These are phyloP conservation scores for Huntiella savannae DNA, from an alignment of 2,329 filamentous ascomycete genomes.

Conservation along the genomic window DNA sequence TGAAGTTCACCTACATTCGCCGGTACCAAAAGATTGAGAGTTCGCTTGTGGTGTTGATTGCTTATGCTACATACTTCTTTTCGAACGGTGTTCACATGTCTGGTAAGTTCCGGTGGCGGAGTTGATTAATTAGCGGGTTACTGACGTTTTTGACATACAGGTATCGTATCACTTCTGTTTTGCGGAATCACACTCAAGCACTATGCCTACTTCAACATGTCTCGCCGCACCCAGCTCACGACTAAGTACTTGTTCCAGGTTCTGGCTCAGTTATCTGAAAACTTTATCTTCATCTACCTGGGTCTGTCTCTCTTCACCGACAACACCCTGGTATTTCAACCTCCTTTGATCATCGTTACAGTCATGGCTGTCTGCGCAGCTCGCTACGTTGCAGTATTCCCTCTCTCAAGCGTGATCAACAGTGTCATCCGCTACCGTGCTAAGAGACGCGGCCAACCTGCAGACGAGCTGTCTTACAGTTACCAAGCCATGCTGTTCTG, in stretches of 20 bases:
- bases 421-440: conserved; percentile 80
- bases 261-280: conserved; percentile 85
- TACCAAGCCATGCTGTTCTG: conserved; percentile 99
- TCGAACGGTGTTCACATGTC: conserved; percentile 92
- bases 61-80: conserved; percentile 95
- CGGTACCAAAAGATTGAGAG: conserved; percentile 93
- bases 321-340: conserved; percentile 71
- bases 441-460: conserved; percentile 47
- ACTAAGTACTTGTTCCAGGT: conserved; percentile 97
- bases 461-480: conserved; percentile 79
- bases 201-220: conserved; percentile 99
- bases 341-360: conserved; percentile 84
- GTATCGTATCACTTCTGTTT: conserved; percentile 90
- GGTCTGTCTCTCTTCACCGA: conserved; percentile 91
- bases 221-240: conserved; percentile 83
- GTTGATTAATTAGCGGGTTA: not conserved
- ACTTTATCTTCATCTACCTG: conserved; percentile 99
- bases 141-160: conserved; percentile 18
- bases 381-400: conserved; percentile 87
- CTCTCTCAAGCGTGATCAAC: conserved; percentile 75
- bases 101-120: conserved; percentile 36
- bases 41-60: conserved; percentile 79
- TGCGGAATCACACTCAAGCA: conserved; percentile 97
- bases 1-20: conserved; percentile 89
- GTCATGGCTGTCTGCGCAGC: conserved; percentile 82